Base-by-base conservation (phyloP, 2,329 filamentous ascomycete genomes). In the Alternaria dauci region DNA sequence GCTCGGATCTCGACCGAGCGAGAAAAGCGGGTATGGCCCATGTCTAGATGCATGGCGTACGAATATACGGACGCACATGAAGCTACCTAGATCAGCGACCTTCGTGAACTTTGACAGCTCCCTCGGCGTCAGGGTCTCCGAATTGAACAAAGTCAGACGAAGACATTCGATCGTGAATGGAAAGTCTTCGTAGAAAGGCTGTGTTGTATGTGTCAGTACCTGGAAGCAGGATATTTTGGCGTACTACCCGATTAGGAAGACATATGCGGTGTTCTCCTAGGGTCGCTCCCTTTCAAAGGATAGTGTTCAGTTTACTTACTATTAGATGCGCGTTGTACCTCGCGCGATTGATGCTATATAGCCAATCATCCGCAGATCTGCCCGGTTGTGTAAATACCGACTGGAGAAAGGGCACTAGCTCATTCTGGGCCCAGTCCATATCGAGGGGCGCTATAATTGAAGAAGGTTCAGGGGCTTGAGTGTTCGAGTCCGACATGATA, bases 161-260 rank as follows among this genome's bases (percentile, higher is more conserved):
- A 64, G 32, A 16, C 55, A 42, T 20, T 66, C 63, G 9, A 66
- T 53, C 1, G 58, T 64, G 2, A 54, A 56, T 0, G 55, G 52
- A 8, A 66, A 66, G 42, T 66, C 55, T 16, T 62, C 50, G 42
- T 58, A 51, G 6, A 62, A 46, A 4, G 51, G 42, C 63, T 62
- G 11, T 14, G 8, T 11, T 43, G 20, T n/a, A 43, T 28, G 25
- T 7, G 30, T 60, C 14, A 60, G 50, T 41, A 16, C 16, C 4
- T 23, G 3, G 2, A 5, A 12, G 25, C 4, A 32, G 11, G 18
- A 16, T n/a, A 38, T 12, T 18, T 16, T 14, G 12, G 16, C 1
- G n/a, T n/a, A 28, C 16, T 12, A 28, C 5, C 14, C 14, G 9
- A 9, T 12, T 6, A 16, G 32, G 32, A 36, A 12, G 14, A 36